These are phyloP conservation scores for Lactarius sanguifluus DNA, from an alignment of 768 basidiomycete species.

Conservation along the genomic window DNA sequence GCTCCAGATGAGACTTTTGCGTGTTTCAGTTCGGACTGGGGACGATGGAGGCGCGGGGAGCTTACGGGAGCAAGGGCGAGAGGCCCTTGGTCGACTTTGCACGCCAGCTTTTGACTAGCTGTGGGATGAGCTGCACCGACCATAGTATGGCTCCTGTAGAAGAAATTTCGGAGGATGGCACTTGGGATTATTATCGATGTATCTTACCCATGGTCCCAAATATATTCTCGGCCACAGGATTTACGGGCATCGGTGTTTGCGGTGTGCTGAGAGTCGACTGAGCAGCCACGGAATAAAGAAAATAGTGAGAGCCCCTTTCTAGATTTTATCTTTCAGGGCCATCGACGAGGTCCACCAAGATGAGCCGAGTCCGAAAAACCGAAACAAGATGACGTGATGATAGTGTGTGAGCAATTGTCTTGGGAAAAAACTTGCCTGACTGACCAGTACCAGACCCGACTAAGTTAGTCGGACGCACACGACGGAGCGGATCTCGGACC, in stretches of 20 bases:
- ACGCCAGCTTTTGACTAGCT: conserved; percentile 71
- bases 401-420: not conserved
- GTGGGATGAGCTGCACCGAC: conserved; percentile 67
- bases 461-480: no score
- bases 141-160: conserved; percentile 61
- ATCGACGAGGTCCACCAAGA: not conserved
- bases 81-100: conserved; percentile 68
- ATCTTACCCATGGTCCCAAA: conserved; percentile 57
- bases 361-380: no score
- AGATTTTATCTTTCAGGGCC: not conserved
- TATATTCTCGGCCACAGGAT: conserved; percentile 60
- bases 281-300: not conserved
- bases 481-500: no score
- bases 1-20: conserved; percentile 65
- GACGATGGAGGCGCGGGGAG: not conserved
- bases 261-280: not conserved
- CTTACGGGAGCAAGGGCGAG: conserved; percentile 63
- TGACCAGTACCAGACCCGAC: no score
- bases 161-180: conserved; percentile 38
- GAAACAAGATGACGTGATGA: not conserved
- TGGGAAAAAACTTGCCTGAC: no score
- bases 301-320: no score
- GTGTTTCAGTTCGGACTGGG: not conserved
- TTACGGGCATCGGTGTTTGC: conserved; percentile 42
- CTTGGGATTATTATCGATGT: conserved; percentile 32